Percentiles rank a stretch among this genome's conserved stretches.
phyloP scores from a whole-genome alignment of 148 eudicot species.

The Camellia japonica region DNA sequence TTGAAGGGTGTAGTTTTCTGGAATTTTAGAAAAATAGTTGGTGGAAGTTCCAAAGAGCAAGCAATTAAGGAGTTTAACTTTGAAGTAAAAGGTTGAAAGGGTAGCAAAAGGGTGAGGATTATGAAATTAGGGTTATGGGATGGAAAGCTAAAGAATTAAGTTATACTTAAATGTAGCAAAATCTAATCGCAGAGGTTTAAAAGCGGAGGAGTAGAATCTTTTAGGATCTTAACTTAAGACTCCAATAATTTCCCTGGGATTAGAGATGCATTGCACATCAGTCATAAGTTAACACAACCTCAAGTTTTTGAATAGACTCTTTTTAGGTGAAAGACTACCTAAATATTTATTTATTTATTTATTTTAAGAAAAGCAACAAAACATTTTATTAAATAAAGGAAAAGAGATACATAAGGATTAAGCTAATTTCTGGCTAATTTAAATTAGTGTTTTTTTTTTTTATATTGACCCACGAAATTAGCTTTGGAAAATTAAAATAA shows the following conservation, averaged over 20 bases:
- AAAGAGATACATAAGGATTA: no score
- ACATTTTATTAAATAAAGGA: no score
- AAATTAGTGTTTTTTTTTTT: no score
- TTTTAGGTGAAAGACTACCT: background rate
- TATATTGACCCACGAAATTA: no score
- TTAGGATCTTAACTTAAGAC: background rate
- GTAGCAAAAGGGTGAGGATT: background rate
- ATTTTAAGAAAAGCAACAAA: no score
- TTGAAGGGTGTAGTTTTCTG: background rate
- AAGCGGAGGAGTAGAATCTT: background rate
- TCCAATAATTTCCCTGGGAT: background rate
- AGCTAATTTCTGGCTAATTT: no score
- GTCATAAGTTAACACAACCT: background rate
- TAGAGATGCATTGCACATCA: background rate
- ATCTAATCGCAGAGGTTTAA: background rate
- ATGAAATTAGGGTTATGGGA: no score
- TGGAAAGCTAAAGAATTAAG: no score
- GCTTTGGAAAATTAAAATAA: no score
- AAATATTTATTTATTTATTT: background rate
- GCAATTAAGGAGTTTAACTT: background rate
- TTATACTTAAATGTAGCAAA: background rate
- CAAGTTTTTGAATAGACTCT: background rate
- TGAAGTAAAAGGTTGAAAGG: background rate
- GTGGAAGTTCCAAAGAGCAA: conserved; percentile 3
- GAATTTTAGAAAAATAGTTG: conserved; percentile 1